phyloP scores from a whole-genome alignment of 1,284 basidiomycete species.

The Leccinum angustisporum region DNA sequence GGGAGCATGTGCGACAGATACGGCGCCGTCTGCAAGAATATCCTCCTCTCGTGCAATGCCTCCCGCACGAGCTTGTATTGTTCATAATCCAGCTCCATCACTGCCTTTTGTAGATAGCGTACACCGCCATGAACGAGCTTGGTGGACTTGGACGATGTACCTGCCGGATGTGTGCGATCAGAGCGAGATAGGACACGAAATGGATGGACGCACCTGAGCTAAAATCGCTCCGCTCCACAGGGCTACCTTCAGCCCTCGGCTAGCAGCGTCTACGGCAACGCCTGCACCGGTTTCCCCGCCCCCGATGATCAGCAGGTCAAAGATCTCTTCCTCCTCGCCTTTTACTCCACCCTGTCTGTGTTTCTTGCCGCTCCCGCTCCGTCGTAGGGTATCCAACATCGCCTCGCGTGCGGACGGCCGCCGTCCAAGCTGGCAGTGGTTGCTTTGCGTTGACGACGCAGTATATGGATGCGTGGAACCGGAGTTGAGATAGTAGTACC shows the following conservation, averaged over 20 bases:
- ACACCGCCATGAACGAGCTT: slow-evolving; percentile 99
- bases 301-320: slow-evolving; percentile 85
- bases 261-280: slow-evolving; percentile 92
- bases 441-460: slow-evolving; percentile 54
- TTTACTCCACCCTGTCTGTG: not conserved
- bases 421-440: slow-evolving; percentile 76
- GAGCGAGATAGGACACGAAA: not conserved
- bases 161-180: slow-evolving; percentile 62
- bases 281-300: slow-evolving; percentile 96
- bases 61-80: slow-evolving; percentile 96
- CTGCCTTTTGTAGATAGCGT: slow-evolving; percentile 94
- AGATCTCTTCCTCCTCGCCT: slow-evolving; percentile 45
- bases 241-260: slow-evolving; percentile 88
- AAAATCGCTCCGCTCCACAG: slow-evolving; percentile 93
- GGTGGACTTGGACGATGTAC: slow-evolving; percentile 95
- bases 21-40: slow-evolving; percentile 95
- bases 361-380: slow-evolving; percentile 16
- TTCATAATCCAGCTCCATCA: slow-evolving; percentile 94
- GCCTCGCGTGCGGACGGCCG: slow-evolving; percentile 63
- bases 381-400: slow-evolving; percentile 56
- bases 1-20: slow-evolving; percentile 92
- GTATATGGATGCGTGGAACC: slow-evolving; percentile 57
- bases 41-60: slow-evolving; percentile 89
- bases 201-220: slow-evolving; percentile 62
- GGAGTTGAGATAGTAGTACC: slow-evolving; percentile 71